Base-by-base conservation (phyloP, 768 basidiomycete species). In the Sarcomyxa edulis region DNA sequence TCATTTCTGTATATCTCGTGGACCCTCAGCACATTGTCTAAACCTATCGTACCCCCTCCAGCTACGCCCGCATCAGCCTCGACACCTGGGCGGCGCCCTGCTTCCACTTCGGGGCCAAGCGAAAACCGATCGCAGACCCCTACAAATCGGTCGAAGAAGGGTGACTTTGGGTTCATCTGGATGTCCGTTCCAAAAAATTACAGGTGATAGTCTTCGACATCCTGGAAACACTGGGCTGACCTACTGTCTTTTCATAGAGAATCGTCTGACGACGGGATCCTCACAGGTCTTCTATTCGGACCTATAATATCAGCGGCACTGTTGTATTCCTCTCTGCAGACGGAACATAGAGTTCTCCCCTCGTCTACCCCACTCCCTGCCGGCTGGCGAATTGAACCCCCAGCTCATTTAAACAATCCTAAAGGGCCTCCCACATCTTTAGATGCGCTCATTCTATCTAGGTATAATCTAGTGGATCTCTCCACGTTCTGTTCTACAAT, bases 141-240 rank as follows among this genome's bases (percentile, higher is more conserved):
- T 19, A 37, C 49, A 21, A 42, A 50, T 20, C 48, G 15, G 25
- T 24, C 49, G 35, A 63, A 61, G 43, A 76, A 71, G 59, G 62
- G 64, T 16, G 72, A 76, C 50, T 76, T 79, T 40, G 79, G 81
- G 23, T 85, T 79, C 52, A 72, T 91, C 18, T 92, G 87, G 87
- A 91, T 92, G 89, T 84, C 88, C 11, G 86, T 89, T 4, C 83
- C 85, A 0, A 88, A 89, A 59, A 89, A 92, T 52, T 92, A 87
- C 53, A 71, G 88, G 86, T 84, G 46, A 28, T 64, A 51, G 27
- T 35, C 12, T 26, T 29, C n/a, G n/a, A 22, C 24, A 30, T 20
- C n/a, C 20, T 21, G 20, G 5, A 16, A 19, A 35, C 39, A 7
- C n/a, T 19, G 21, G 35, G 6, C 30, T 29, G n/a, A 35, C 28